Evolutionary conservation across 2,329 filamentous ascomycete genomes (phyloP), one percentile per base, ranked within the genome.

Genomic region (Talaromyces sp.): DNA sequence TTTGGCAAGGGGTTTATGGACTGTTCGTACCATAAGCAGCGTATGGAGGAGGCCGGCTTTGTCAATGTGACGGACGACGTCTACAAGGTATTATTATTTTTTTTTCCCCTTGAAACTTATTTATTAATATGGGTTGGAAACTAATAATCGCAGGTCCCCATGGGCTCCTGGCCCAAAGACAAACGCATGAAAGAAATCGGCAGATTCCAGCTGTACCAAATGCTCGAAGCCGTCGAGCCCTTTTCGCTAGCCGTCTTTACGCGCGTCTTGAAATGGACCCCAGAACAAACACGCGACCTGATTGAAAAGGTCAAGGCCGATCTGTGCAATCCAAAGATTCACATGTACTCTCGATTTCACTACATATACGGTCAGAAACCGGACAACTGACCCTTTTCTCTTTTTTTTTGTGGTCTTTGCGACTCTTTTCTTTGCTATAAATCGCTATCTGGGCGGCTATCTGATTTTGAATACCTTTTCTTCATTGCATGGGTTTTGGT

Each of bases 11-110:
- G 72, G 0, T 66, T 76, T 6, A 68, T 69, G 34, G 71, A 72
- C n/a, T 71, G 67, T 50, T 61, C 69, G 28, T 62, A 71, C 18
- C 69, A 75, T 23, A 73, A 74, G 63, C 68, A 71, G 40, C 76
- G 77, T 56, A 75, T 84, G 63, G 70, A 72, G 3, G 79, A 80
- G 4, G 81, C 78, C 0, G 83, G 83, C 0, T 85, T 85, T 61
- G 70, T 76, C 16, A 78, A 83, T 57, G 77, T 85, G 0, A 71
- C 72, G 0, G 78, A 83, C 63, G 69, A 74, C 2, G 63, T 77
- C 2, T 81, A 74, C 64, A 79, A 77, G 62, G 66, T 69, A 14
- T 16, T 69, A 14, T 16, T 16, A 10, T 36, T 18, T 14, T 42
- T 10, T 27, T 23, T 53, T 12, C 4, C 1, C 23, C 3, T 18